phyloP scores from a whole-genome alignment of 495 filamentous ascomycete species.

The Lentithecium fluviatile region DNA sequence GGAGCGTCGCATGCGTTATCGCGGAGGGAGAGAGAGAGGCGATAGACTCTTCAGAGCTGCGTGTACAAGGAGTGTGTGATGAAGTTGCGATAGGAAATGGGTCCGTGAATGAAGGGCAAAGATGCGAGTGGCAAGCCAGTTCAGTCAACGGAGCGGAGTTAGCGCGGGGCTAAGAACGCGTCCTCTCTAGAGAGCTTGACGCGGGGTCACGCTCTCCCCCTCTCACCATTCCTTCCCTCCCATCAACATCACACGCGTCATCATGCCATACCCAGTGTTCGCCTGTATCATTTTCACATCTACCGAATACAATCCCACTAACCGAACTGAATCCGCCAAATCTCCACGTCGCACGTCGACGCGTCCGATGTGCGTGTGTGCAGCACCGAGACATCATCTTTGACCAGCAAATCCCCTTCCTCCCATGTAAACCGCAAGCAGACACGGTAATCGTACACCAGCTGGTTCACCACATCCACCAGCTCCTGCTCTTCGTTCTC shows the following conservation, averaged over 20 bases:
- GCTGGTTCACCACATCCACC: slow-evolving; percentile 39
- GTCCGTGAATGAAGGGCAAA: not conserved
- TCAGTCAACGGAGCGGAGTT: not conserved
- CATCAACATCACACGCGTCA: no score
- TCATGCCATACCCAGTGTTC: no score
- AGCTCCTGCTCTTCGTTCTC: slow-evolving; percentile 41
- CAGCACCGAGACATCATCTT: slow-evolving; percentile 54
- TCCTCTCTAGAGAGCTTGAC: slow-evolving; percentile 4
- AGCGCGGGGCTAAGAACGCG: slow-evolving; percentile 11
- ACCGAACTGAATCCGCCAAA: slow-evolving; percentile 54
- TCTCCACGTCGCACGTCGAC: slow-evolving; percentile 47
- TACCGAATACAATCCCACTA: no score
- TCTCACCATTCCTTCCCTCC: no score
- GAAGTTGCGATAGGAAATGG: not conserved
- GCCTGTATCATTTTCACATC: no score
- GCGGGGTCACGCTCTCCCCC: slow-evolving; percentile 8
- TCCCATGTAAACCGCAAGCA: slow-evolving; percentile 52
- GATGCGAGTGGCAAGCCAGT: not conserved
- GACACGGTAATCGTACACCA: slow-evolving; percentile 54
- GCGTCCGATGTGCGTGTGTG: slow-evolving; percentile 53
- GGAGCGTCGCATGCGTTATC: slow-evolving; percentile 1
- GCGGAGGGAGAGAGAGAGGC: not conserved
- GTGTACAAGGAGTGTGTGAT: not conserved
- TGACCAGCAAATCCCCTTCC: slow-evolving; percentile 56
- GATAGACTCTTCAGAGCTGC: not conserved